These are phyloP conservation scores for Tuber borchii DNA, from an alignment of 495 filamentous ascomycete genomes.

Conservation along the genomic window DNA sequence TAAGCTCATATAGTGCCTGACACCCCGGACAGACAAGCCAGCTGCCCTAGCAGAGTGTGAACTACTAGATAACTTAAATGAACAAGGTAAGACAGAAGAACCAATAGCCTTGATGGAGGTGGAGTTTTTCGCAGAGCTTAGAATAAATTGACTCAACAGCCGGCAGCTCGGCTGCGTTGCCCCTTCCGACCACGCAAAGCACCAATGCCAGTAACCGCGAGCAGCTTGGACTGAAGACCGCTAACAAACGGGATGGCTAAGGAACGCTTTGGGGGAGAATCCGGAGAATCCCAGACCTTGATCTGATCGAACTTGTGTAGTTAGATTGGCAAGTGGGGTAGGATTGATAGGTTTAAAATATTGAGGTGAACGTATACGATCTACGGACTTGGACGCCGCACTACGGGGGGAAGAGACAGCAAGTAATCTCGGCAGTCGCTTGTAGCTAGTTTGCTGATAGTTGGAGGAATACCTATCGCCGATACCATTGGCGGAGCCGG, in stretches of 20 bases:
- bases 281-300: too few species aligned
- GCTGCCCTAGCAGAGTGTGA: not conserved
- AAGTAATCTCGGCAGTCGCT: not conserved
- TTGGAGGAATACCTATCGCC: not conserved
- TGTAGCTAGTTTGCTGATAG: not conserved
- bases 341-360: not conserved
- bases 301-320: not conserved
- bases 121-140: not conserved
- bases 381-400: not conserved
- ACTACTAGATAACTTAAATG: not conserved
- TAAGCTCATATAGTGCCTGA: not conserved
- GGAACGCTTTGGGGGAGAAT: not conserved
- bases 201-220: not conserved
- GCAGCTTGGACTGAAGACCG: not conserved
- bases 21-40: not conserved
- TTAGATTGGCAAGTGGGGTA: not conserved
- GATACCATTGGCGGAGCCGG: not conserved
- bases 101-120: not conserved
- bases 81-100: not conserved
- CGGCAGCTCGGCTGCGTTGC: not conserved
- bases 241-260: not conserved
- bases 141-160: not conserved
- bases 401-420: not conserved
- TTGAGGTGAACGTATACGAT: not conserved
- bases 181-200: not conserved